phyloP scores from a whole-genome alignment of 1,284 basidiomycete species.

The Tausonia pullulans region DNA sequence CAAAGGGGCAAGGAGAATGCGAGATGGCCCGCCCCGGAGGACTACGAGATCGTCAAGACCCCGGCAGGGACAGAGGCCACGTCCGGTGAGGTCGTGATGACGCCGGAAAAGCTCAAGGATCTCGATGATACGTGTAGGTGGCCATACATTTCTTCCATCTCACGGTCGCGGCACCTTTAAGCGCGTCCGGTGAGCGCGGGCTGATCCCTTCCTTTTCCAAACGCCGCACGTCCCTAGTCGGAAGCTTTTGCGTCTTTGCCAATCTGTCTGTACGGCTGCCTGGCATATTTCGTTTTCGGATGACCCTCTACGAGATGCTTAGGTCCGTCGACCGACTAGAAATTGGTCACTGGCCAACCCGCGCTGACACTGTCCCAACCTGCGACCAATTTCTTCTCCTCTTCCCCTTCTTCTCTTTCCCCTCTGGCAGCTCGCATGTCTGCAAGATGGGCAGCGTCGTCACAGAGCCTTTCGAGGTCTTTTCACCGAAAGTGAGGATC shows the following conservation, averaged over 20 bases:
- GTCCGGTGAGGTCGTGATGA: slow-evolving; percentile 34
- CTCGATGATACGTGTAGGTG: slow-evolving; percentile 25
- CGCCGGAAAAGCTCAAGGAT: slow-evolving; percentile 31
- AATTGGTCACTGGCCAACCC: too few species aligned
- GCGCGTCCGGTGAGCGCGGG: too few species aligned
- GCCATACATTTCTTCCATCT: too few species aligned
- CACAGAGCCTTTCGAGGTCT: slow-evolving; percentile 35
- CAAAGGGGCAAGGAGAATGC: too few species aligned
- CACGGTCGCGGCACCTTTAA: too few species aligned
- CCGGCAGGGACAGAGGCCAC: slow-evolving; percentile 33
- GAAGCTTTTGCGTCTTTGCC: slow-evolving; percentile 34
- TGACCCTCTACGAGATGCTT: slow-evolving; percentile 32
- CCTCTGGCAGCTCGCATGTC: background rate
- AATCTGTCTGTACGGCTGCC: slow-evolving; percentile 35
- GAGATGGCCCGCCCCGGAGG: slow-evolving; percentile 8
- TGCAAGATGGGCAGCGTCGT: slow-evolving; percentile 27
- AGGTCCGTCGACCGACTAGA: slow-evolving; percentile 24
- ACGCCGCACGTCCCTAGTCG: slow-evolving; percentile 7
- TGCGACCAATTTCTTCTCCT: background rate
- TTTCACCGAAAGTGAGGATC: slow-evolving; percentile 31
- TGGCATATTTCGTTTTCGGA: slow-evolving; percentile 32
- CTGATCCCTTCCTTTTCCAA: too few species aligned
- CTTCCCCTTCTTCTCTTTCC: background rate
- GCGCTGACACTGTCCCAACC: background rate
- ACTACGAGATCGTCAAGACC: slow-evolving; percentile 29